Conservation (phyloP, 2,329 filamentous ascomycete species). For the Penicillium sp. region DNA sequence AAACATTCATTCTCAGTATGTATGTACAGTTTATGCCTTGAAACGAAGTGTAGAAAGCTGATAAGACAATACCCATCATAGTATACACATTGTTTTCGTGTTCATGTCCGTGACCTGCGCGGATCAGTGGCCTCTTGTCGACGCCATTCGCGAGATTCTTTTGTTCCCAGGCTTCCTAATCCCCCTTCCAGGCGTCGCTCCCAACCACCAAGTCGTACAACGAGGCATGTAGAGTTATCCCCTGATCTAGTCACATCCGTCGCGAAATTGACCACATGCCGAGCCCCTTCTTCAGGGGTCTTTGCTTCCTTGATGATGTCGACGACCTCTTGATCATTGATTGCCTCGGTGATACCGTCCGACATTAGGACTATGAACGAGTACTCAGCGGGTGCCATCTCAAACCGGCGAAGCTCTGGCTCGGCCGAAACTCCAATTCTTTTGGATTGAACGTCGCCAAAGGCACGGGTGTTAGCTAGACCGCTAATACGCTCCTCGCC, state of each 20-base stretch:
- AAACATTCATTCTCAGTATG: background rate
- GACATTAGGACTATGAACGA: conserved; percentile 86
- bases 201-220: conserved; percentile 68
- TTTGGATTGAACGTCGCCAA: conserved; percentile 91
- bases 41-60: conserved; percentile 11
- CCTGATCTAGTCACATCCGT: conserved; percentile 76
- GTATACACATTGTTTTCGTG: conserved; percentile 23
- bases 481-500: conserved; percentile 95
- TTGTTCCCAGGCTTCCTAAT: conserved; percentile 84
- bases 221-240: conserved; percentile 68
- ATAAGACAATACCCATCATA: background rate
- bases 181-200: conserved; percentile 75
- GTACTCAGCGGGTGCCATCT: conserved; percentile 82
- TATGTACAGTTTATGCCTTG: conserved; percentile 17
- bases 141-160: conserved; percentile 86
- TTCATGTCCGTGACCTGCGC: conserved; percentile 64
- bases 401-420: conserved; percentile 80
- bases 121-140: conserved; percentile 81
- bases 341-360: conserved; percentile 84
- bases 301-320: conserved; percentile 92
- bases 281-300: conserved; percentile 85
- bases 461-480: conserved; percentile 89
- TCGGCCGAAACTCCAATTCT: conserved; percentile 93
- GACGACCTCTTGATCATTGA: conserved; percentile 93
- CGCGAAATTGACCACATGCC: conserved; percentile 81